Evolutionary conservation across 805 yeast genomes (phyloP).

Genomic region (Metschnikowia shivogae): DNA sequence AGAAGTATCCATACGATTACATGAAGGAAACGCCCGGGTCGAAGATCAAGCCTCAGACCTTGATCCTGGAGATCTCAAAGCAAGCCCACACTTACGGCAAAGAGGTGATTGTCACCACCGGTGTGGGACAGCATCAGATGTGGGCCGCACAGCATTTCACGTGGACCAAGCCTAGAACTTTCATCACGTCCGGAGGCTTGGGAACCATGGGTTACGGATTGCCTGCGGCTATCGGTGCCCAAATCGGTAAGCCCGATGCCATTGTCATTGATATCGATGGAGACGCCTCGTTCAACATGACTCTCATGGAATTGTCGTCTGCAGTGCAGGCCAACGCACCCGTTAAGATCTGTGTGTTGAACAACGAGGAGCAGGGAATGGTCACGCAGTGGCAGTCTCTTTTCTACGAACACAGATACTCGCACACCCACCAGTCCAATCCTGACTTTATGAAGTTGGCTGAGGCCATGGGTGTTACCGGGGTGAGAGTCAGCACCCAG

Average conservation of each 20-base stretch:
- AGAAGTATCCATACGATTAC: constrained; percentile 80
- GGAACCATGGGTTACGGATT: constrained; percentile 99
- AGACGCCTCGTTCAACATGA: constrained; percentile 99
- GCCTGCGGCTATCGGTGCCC: constrained; percentile 98
- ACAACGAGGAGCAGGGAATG: constrained; percentile 99
- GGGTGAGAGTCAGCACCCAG: constrained; percentile 67
- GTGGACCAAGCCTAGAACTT: constrained; percentile 88
- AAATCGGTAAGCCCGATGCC: constrained; percentile 92
- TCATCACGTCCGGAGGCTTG: constrained; percentile 97
- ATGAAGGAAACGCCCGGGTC: constrained; percentile 76
- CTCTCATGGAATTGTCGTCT: constrained; percentile 84
- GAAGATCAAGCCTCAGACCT: constrained; percentile 87
- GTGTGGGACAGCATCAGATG: constrained; percentile 99
- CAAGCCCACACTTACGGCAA: constrained; percentile 60
- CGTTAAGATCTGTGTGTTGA: constrained; percentile 81
- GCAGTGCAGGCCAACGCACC: constrained; percentile 95
- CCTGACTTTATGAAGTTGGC: constrained; percentile 93
- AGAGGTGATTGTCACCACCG: constrained; percentile 88
- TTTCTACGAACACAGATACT: constrained; percentile 92
- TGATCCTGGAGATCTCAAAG: constrained; percentile 70
- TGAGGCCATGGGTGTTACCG: constrained; percentile 89
- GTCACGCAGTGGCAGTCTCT: constrained; percentile 99
- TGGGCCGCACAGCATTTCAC: constrained; percentile 99
- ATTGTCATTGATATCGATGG: constrained; percentile 96
- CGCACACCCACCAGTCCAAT: constrained; percentile 96